phyloP scores from a whole-genome alignment of 306 rosid genomes.

The Vigna angularis region DNA sequence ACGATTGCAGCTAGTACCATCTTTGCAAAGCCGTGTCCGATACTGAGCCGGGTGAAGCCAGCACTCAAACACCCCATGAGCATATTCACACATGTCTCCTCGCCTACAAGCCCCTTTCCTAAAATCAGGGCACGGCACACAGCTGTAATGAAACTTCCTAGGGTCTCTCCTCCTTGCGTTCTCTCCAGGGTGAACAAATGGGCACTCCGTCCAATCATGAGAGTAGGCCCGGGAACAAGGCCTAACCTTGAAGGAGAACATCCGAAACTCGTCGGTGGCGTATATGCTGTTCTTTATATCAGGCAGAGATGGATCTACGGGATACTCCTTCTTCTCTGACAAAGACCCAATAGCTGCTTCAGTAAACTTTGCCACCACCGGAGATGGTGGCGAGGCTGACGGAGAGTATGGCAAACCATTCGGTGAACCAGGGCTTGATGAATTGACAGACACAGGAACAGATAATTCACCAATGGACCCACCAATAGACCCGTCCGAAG shows the following conservation, averaged over 20 bases:
- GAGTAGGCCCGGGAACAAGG: conserved; percentile 93
- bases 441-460: conserved; percentile 50
- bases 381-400: conserved; percentile 60
- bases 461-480: conserved; percentile 42
- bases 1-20: conserved; percentile 76
- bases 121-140: conserved; percentile 91
- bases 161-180: conserved; percentile 95
- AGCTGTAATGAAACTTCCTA: conserved; percentile 83
- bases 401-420: conserved; percentile 60
- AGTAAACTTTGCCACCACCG: conserved; percentile 47
- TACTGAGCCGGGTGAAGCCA: conserved; percentile 98
- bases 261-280: conserved; percentile 84
- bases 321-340: conserved; percentile 77
- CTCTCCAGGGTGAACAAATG: conserved; percentile 94
- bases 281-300: conserved; percentile 86
- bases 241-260: conserved; percentile 89
- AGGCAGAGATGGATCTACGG: conserved; percentile 86
- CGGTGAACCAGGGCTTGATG: conserved; percentile 58
- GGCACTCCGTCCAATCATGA: conserved; percentile 97
- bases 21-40: conserved; percentile 86
- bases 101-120: conserved; percentile 84
- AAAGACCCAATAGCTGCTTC: conserved; percentile 54
- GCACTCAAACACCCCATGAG: conserved; percentile 92
- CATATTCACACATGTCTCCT: conserved; percentile 92
- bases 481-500: conserved; percentile 46